Base-by-base conservation (phyloP, 768 basidiomycete genomes). In the Termitomyces titanicus region DNA sequence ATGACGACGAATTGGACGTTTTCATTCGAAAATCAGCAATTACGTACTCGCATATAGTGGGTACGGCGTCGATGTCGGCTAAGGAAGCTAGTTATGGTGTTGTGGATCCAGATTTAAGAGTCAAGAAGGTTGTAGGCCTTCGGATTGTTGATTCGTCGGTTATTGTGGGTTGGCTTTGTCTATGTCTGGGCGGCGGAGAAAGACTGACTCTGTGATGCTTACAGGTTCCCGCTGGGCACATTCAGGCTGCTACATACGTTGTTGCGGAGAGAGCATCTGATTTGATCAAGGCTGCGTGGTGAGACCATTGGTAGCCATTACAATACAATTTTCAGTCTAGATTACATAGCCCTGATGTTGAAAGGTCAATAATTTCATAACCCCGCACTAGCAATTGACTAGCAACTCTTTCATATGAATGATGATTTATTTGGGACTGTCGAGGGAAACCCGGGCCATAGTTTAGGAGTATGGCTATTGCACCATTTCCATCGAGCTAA, bases 61-160 rank as follows among this genome's bases (percentile, higher is more conserved):
- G 71, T 8, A 73, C 72, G 2, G 65, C 72, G 6, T 56, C 64
- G 5, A 73, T 76, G 72, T 67, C 69, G 17, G 60, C 70, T 3
- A 47, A 44, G 25, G 57, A 53, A 22, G 70, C 70, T 1, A 50
- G 38, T 6, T 63, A 56, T 35, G 74, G 72, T 8, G 74, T 75
- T 20, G 70, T 74, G 17, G 68, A 77, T 63, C 69, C 74, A 4
- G 65, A 74, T 59, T 59, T 78, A n/a, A 56, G 57, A 25, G 72
- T 78, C 9, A 75, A 76, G 58, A 70, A 70, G 8, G 69, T 71
- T 0, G 27, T 33, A 9, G 74, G 72, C 9, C 51, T 78, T 45
- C 56, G 76, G 10, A 62, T 78, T n/a, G 68, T 76, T 42, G 74
- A 77, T 61, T 69, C 71, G 25, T 73, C 70, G 2, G 63, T 71